Evolutionary conservation across 2,329 filamentous ascomycete species (phyloP), one percentile per base, ranked within the genome.

Genomic region (Elsinoe fawcettii): DNA sequence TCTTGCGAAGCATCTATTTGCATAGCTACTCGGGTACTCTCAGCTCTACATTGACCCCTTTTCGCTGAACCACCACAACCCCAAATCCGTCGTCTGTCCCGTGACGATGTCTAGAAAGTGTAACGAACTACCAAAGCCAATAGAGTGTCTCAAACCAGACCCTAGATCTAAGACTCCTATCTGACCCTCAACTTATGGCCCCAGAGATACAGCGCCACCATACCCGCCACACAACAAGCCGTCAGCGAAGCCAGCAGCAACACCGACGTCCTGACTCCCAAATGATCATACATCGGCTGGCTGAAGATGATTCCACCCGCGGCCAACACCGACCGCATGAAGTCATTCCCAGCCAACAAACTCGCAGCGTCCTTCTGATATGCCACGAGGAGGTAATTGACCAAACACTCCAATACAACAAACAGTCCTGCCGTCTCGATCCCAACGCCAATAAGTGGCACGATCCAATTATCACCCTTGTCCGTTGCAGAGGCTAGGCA

Each of bases 341-440:
- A 81, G 25, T 83, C 80, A 64, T 83, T 84, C 2, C 74, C 79
- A 1, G 81, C 81, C 63, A 84, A 83, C 20, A 84, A 69, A 54
- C 73, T 77, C 44, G 81, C 80, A 1, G 80, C 80, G 63, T 72
- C 73, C 44, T 66, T 62, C 14, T 70, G 72, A 58, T 74, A 74
- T 2, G 63, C 64, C 44, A 70, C 56, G 1, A 68, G 68, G 51
- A 74, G 62, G 62, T 74, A 73, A 18, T 73, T 63, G 62, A 71
- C 70, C 37, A 73, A 63, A 54, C 68, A 70, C 63, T 76, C 74
- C 60, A 75, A 65, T 11, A 76, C 61, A 39, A 75, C 62, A 61
- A 75, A 74, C 61, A 53, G 65, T 60, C 66, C 66, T 6, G 65
- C 61, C 1, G 66, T 66, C 60, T 71, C 74, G 58, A 75, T 64